Evolutionary conservation across 352 stramenopile genomes (phyloP).

Genomic region (Phytophthora megakarya): DNA sequence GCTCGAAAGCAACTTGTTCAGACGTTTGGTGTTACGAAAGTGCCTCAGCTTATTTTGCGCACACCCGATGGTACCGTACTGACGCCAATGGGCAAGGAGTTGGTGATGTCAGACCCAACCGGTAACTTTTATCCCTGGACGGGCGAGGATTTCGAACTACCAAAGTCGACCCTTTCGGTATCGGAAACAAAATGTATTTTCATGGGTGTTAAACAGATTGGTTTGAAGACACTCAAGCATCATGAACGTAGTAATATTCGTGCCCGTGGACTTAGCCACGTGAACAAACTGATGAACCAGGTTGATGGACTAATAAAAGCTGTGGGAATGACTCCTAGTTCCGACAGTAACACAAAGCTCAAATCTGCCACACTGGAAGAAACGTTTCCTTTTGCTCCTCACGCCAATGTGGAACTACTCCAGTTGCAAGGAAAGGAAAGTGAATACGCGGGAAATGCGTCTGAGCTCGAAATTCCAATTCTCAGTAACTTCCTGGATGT

Average conservation of each 20-base stretch:
- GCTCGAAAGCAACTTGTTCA: slow-evolving; percentile 73
- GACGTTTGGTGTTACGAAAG: slow-evolving; percentile 58
- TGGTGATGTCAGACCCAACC: slow-evolving; percentile 66
- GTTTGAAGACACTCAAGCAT: slow-evolving; percentile 72
- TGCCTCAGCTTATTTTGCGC: slow-evolving; percentile 71
- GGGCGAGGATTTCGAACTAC: slow-evolving; percentile 55
- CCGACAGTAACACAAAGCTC: slow-evolving; percentile 18
- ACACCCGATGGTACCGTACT: slow-evolving; percentile 59
- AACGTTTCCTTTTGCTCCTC: slow-evolving; percentile 47
- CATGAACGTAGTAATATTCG: slow-evolving; percentile 49
- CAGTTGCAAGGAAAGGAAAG: slow-evolving; percentile 61
- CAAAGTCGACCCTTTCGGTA: slow-evolving; percentile 48
- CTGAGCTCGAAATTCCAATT: slow-evolving; percentile 62
- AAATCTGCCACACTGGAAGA: slow-evolving; percentile 41
- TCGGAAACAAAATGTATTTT: slow-evolving; percentile 69
- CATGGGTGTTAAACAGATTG: slow-evolving; percentile 77
- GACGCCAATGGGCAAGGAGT: slow-evolving; percentile 71
- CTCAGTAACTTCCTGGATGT: slow-evolving; percentile 88
- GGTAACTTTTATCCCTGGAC: slow-evolving; percentile 73
- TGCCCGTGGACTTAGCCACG: slow-evolving; percentile 39
- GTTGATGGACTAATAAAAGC: slow-evolving; percentile 54
- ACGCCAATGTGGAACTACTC: slow-evolving; percentile 70
- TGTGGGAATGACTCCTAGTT: slow-evolving; percentile 25
- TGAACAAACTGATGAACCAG: slow-evolving; percentile 62
- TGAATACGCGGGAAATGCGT: slow-evolving; percentile 78